Evolutionary conservation across 108 stramenopile species (phyloP), one percentile per base, ranked within the genome.

Genomic region (Aurantiochytrium sp.): DNA sequence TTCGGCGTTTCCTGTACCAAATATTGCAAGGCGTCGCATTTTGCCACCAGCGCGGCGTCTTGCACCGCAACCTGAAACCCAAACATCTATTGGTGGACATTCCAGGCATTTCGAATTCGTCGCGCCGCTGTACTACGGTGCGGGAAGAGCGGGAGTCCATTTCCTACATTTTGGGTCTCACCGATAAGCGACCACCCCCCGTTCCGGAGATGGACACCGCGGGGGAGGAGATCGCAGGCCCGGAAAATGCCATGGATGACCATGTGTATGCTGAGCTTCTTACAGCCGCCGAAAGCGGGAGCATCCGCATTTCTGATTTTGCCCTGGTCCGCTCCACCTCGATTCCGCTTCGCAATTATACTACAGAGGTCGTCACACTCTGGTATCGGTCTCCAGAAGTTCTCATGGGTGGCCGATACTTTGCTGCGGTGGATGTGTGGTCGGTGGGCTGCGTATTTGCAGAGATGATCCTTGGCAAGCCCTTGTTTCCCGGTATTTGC

Each of bases 301-400:
- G 28, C 76, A 83, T 83, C 19, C 76, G 76, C 76, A 83, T 83
- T 23, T 83, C 99, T 18, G 99, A 99, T 92, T 99, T 99, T 90
- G 99, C 98, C 47, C 92, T 99, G 18, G 98, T 98, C 3, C 93
- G 99, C 23, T 97, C 99, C 44, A 91, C 92, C 14, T 92, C 94
- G 19, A 89, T 92, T 45, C 94, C 94, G 90, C 91, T 91, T 29
- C 87, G 91, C 45, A 88, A 72, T 87, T 94, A 94, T 91, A 94
- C 93, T 18, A 93, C 93, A 49, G 93, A 94, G 90, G 94, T 99
- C 51, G 99, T 99, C 4, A 99, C 99, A 5, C 92, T 99, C 60
- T 99, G 99, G 99, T 99, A 99, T 89, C 95, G 99, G 19, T 97
- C 99, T 12, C 99, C 99, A 0, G 99, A 99, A 90, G 98, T 99